phyloP scores from a whole-genome alignment of 495 filamentous ascomycete genomes.

The Penicillium bialowiezense region DNA sequence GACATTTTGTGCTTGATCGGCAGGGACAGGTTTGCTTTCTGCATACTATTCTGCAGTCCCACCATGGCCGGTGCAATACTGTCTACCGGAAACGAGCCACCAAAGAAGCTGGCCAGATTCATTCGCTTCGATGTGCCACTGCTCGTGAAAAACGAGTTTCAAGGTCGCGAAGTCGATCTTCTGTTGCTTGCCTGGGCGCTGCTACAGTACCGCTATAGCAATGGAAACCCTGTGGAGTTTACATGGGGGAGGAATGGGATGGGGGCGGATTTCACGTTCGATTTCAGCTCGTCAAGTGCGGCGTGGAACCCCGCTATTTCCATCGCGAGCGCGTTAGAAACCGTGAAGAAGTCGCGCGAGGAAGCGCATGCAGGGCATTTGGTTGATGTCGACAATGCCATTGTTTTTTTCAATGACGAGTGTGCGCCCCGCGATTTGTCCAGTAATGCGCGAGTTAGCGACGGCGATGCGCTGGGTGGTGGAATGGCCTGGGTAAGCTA shows the following conservation, averaged over 20 bases:
- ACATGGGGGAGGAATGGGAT: slow-evolving; percentile 8
- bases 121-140: slow-evolving; percentile 10
- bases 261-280: slow-evolving; percentile 4
- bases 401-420: slow-evolving; percentile 9
- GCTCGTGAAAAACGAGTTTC: slow-evolving; percentile 3
- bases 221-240: slow-evolving; percentile 7
- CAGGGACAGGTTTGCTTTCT: not conserved
- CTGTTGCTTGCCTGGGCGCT: slow-evolving; percentile 8
- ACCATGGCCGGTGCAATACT: slow-evolving; percentile 11
- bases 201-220: slow-evolving; percentile 8
- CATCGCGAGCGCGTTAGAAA: slow-evolving; percentile 1
- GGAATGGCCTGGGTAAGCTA: slow-evolving; percentile 8
- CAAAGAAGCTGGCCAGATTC: slow-evolving; percentile 11
- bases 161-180: slow-evolving; percentile 6
- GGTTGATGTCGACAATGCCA: not conserved
- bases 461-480: slow-evolving; percentile 11
- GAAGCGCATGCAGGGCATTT: not conserved
- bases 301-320: not conserved
- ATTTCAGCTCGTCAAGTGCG: not conserved
- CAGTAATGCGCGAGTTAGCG: slow-evolving; percentile 9
- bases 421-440: slow-evolving; percentile 5
- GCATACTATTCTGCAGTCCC: not conserved
- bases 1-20: not conserved
- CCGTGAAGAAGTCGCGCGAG: not conserved
- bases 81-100: not conserved